phyloP scores from a whole-genome alignment of 2,329 filamentous ascomycete genomes.

The Juglanconis juglandina region DNA sequence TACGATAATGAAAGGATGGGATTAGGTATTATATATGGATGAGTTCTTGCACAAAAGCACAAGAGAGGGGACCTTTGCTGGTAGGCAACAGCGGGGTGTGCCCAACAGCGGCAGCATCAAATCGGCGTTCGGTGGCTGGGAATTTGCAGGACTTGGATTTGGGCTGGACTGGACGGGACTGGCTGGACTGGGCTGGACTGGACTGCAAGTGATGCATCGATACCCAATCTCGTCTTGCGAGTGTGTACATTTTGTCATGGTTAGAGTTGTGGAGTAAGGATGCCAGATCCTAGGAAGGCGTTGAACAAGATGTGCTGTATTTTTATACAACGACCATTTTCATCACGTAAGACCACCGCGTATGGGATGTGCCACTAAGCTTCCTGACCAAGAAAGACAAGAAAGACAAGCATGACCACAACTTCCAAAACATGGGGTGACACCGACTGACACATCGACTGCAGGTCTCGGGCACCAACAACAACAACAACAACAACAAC shows the following conservation, averaged over 20 bases:
- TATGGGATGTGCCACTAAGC: background rate
- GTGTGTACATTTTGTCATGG: background rate
- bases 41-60: too few relatives aligned
- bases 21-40: background rate
- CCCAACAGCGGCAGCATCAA: background rate
- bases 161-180: background rate
- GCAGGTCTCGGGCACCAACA: background rate
- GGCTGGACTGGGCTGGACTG: background rate
- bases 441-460: background rate
- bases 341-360: background rate
- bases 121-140: background rate
- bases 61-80: background rate
- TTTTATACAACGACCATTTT: background rate
- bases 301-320: background rate
- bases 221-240: background rate
- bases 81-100: background rate
- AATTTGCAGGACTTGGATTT: background rate
- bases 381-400: too few relatives aligned
- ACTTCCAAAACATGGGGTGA: too few relatives aligned
- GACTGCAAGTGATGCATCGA: background rate
- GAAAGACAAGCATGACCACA: too few relatives aligned
- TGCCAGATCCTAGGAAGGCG: background rate
- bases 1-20: background rate
- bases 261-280: background rate
- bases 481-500: background rate